phyloP scores from a whole-genome alignment of 2,329 filamentous ascomycete species.

The Orbilia javanica region DNA sequence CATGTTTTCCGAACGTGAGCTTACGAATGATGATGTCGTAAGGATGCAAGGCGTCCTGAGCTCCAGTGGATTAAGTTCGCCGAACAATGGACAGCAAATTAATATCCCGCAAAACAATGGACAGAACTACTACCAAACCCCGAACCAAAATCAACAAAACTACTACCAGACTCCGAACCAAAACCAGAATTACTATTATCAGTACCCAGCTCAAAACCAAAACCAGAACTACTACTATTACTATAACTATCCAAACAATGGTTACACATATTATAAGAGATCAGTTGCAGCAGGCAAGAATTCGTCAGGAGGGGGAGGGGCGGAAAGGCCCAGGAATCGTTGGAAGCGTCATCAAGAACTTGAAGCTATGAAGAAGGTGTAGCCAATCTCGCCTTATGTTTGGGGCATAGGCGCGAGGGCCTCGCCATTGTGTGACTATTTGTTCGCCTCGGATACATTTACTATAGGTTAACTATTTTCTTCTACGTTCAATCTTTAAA shows the following conservation, averaged over 20 bases:
- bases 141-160: background rate
- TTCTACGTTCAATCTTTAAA: too few species aligned
- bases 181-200: conserved; percentile 14
- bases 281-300: background rate
- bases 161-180: background rate
- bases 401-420: too few species aligned
- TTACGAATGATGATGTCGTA: conserved; percentile 21
- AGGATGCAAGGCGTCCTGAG: conserved; percentile 15
- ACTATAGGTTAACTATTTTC: too few species aligned
- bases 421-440: background rate
- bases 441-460: background rate
- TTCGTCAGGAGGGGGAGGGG: background rate
- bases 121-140: conserved; percentile 2
- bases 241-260: background rate
- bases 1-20: conserved; percentile 24
- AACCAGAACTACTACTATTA: background rate
- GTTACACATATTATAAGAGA: background rate
- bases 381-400: background rate
- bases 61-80: background rate
- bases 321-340: background rate
- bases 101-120: background rate
- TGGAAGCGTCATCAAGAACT: conserved; percentile 1
- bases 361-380: background rate
- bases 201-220: background rate
- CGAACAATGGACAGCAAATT: conserved; percentile 10